Evolutionary conservation across 306 rosid genomes (phyloP).

Genomic region (Lagenaria siceraria): DNA sequence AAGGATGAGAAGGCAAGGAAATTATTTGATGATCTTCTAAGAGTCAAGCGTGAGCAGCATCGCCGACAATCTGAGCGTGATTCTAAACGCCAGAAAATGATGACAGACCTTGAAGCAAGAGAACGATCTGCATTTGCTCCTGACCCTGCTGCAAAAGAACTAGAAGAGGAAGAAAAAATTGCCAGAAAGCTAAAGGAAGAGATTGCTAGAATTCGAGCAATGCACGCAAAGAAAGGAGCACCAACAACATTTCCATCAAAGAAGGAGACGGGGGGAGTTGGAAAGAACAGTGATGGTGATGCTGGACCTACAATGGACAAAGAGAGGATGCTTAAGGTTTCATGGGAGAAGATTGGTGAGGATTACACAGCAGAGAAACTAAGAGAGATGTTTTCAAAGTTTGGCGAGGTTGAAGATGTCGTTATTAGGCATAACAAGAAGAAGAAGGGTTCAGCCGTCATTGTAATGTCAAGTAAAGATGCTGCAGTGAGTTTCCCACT

Average conservation of each 20-base stretch:
- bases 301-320: conserved; percentile 34
- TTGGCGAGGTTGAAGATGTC: conserved; percentile 85
- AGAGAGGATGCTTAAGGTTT: conserved; percentile 67
- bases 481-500: conserved; percentile 51
- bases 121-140: conserved; percentile 52
- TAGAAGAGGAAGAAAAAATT: conserved; percentile 64
- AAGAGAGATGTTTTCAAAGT: conserved; percentile 51
- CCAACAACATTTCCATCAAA: conserved; percentile 12
- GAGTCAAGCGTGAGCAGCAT: conserved; percentile 54
- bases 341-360: conserved; percentile 82
- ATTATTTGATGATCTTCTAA: conserved; percentile 58
- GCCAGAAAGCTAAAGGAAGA: conserved; percentile 58
- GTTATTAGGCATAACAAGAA: conserved; percentile 65
- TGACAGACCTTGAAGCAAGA: conserved; percentile 74
- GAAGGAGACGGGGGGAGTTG: conserved; percentile 19
- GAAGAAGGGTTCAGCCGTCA: conserved; percentile 82
- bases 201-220: conserved; percentile 60
- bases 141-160: conserved; percentile 36
- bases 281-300: conserved; percentile 21
- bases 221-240: conserved; percentile 45
- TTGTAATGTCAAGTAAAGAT: conserved; percentile 70
- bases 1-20: conserved; percentile 62
- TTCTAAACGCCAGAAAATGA: conserved; percentile 67
- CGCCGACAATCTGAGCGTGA: conserved; percentile 59
- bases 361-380: conserved; percentile 61